Conservation (phyloP, 768 basidiomycete genomes). For the Leccinum olivaceopallidum region DNA sequence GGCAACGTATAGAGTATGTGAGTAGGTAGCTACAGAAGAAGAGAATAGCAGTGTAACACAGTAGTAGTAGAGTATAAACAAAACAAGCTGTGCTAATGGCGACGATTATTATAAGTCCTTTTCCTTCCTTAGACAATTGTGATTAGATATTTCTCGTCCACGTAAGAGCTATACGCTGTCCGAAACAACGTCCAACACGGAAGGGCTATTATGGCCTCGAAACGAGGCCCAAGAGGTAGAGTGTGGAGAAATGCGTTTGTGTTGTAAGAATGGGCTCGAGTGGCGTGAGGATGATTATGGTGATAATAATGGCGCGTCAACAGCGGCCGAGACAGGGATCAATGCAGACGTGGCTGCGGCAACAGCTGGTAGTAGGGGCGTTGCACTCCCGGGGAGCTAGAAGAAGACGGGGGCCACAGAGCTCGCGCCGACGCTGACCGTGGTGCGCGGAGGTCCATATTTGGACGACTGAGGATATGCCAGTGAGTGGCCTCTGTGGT, state of each 20-base stretch:
- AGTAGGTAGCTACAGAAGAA: constrained; percentile 21
- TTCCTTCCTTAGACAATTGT: constrained; percentile 20
- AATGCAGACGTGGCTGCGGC: background rate
- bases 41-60: constrained; percentile 3
- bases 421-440: constrained; percentile 51
- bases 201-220: constrained; percentile 10
- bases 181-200: constrained; percentile 4
- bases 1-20: constrained; percentile 6
- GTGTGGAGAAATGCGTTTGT: constrained; percentile 2
- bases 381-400: constrained; percentile 32
- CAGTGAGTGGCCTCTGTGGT: constrained; percentile 17
- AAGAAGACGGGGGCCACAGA: constrained; percentile 60
- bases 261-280: background rate
- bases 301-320: constrained; percentile 5
- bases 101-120: constrained; percentile 13
- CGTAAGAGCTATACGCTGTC: constrained; percentile 4
- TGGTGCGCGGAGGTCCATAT: constrained; percentile 27
- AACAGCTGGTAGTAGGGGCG: background rate
- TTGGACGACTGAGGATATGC: constrained; percentile 29
- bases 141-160: constrained; percentile 19
- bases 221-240: constrained; percentile 4
- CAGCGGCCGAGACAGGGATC: background rate
- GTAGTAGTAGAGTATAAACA: constrained; percentile 4
- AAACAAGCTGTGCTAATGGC: constrained; percentile 7
- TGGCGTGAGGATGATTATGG: background rate